Evolutionary conservation across 2,329 filamentous ascomycete genomes (phyloP), one percentile per base, ranked within the genome.

Genomic region (Ceratocystis eucalypticola): DNA sequence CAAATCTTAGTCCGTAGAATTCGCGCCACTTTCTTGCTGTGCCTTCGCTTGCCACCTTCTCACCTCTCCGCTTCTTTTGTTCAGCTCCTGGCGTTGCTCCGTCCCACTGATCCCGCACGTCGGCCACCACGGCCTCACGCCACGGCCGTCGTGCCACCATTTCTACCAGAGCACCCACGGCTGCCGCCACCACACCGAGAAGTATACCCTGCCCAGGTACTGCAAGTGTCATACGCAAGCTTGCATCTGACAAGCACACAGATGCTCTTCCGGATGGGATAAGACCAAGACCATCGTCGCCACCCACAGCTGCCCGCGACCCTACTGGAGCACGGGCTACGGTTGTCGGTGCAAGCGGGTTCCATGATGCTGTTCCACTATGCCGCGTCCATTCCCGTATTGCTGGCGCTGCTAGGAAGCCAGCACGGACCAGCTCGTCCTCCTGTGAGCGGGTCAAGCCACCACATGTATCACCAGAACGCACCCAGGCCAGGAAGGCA

Each of bases 1-100:
- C 81, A 74, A 90, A 91, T 55, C 80, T 76, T 68, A 90, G 74
- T 0, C 88, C 88, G 71, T 83, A 82, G 69, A 89, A 88, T 37
- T 83, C 80, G 72, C 80, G 86, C 88, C 88, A 91, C 72, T 84
- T 87, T 72, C 80, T 82, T 17, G 85, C 88, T 22, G 28, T 28
- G 37, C 46, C 65, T 53, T 28, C 62, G 25, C 37, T 63, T 12
- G 5, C 73, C 74, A 62, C 65, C 70, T 81, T 83, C 71, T 85
- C 82, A 1, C 83, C 81, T 65, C 84, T 75, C 20, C 77, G 75
- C 67, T 77, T 78, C 74, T 82, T 84, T 20, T 78, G 78, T 67
- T 76, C 73, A 37, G 76, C 77, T 22, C 77, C 73, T 6, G 48
- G 25, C 30, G 66, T 67, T 55, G 64, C 62, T 30, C 68, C 62